Percentiles rank a stretch among this genome's conserved stretches.
Evolutionary conservation across 2,329 filamentous ascomycete genomes (phyloP).

Genomic region (Colletotrichum lindemuthianum): DNA sequence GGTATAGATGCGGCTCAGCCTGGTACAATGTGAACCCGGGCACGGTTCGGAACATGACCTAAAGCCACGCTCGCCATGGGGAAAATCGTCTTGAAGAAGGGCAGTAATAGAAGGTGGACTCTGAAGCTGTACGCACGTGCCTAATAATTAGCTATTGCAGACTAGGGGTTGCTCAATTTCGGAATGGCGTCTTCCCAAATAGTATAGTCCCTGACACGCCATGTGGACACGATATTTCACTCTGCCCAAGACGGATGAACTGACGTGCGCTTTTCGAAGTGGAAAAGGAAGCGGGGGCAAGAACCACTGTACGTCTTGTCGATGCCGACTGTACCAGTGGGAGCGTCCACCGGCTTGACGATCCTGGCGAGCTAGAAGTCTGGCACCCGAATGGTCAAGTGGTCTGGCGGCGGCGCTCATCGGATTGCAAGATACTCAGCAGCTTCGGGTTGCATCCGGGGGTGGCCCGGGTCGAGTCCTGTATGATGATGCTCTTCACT

Average conservation of each 20-base stretch:
- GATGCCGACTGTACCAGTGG: slow-evolving; percentile 6
- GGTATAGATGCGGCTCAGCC: slow-evolving; percentile 2
- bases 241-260: background rate
- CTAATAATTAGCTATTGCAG: slow-evolving; percentile 5
- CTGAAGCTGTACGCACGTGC: slow-evolving; percentile 15
- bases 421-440: background rate
- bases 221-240: background rate
- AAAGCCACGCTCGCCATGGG: too few species aligned
- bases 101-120: too few species aligned
- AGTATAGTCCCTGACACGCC: slow-evolving; percentile 2
- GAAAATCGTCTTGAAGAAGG: too few species aligned
- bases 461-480: too few species aligned
- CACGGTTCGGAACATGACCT: too few species aligned
- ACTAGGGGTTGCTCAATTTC: slow-evolving; percentile 16
- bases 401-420: background rate
- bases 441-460: background rate
- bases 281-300: background rate
- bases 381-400: background rate
- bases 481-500: background rate
- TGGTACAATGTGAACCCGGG: background rate
- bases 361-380: slow-evolving; percentile 1
- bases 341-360: slow-evolving; percentile 10
- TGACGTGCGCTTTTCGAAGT: background rate
- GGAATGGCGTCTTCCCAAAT: slow-evolving; percentile 19
- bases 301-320: background rate